phyloP scores from a whole-genome alignment of 495 filamentous ascomycete species.

The Tuber borchii region DNA sequence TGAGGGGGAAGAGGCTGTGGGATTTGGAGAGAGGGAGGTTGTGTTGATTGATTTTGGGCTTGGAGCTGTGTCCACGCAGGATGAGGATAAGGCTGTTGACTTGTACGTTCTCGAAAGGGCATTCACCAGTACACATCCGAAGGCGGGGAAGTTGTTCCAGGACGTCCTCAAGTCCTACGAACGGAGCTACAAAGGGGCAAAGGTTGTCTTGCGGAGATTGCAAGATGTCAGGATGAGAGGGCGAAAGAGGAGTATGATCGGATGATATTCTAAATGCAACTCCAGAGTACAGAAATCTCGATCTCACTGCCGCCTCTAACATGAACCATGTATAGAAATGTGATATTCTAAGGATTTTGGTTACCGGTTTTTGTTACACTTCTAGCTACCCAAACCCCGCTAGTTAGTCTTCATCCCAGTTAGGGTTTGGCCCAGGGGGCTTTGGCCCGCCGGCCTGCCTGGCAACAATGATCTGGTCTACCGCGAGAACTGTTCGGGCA shows the following conservation, averaged over 20 bases:
- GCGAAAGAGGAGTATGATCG: conserved; percentile 96
- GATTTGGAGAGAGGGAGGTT: conserved; percentile 60
- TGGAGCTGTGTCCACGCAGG: conserved; percentile 68
- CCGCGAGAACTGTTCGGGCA: conserved; percentile 85
- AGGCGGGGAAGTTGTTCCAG: conserved; percentile 69
- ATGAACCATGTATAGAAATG: neutral
- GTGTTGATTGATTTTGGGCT: conserved; percentile 94
- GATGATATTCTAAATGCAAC: conserved; percentile 46
- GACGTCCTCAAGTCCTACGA: conserved; percentile 57
- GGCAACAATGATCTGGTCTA: conserved; percentile 98
- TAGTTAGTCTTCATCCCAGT: conserved; percentile 93
- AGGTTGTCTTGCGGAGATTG: conserved; percentile 53
- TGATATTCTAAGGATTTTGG: neutral
- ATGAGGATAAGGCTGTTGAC: conserved; percentile 94
- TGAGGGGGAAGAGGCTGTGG: conserved; percentile 28
- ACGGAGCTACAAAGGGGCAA: conserved; percentile 32
- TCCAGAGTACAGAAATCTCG: neutral
- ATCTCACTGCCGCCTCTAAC: neutral
- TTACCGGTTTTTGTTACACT: conserved; percentile 8
- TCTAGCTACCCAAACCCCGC: conserved; percentile 8
- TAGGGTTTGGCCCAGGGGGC: conserved; percentile 85
- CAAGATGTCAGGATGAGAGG: conserved; percentile 94
- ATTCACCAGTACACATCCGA: conserved; percentile 91
- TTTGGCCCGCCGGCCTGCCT: conserved; percentile 96
- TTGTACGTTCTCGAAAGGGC: conserved; percentile 93